Evolutionary conservation across 352 stramenopile genomes (phyloP).

Genomic region (Phytophthora foliorum): DNA sequence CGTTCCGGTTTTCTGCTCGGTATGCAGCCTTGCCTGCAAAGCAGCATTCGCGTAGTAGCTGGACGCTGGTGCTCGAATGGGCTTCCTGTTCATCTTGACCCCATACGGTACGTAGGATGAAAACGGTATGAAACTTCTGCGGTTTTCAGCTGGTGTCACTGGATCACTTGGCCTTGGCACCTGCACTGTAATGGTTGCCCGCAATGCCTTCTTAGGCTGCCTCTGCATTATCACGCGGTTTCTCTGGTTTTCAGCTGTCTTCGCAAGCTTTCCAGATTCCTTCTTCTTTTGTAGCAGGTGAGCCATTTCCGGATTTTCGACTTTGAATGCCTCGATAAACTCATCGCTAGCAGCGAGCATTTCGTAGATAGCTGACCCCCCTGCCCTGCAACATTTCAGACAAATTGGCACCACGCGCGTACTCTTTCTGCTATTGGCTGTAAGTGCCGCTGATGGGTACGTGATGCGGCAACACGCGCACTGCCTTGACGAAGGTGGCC

Average conservation of each 20-base stretch:
- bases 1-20: not conserved
- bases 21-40: not conserved
- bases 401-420: constrained; percentile 31
- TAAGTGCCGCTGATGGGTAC: constrained; percentile 24
- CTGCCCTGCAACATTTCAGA: constrained; percentile 16
- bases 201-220: not conserved
- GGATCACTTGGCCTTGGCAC: not conserved
- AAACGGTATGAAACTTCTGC: not conserved
- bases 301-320: constrained; percentile 26
- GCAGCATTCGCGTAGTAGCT: not conserved
- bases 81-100: constrained; percentile 7
- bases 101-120: not conserved
- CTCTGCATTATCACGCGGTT: constrained; percentile 1
- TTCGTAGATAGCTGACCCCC: constrained; percentile 30
- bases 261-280: not conserved
- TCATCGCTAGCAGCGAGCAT: constrained; percentile 30
- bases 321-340: constrained; percentile 30
- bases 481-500: constrained; percentile 13
- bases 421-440: constrained; percentile 28
- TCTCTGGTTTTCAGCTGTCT: not conserved
- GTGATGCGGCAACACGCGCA: constrained; percentile 37
- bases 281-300: constrained; percentile 15
- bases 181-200: not conserved
- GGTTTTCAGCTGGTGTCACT: not conserved
- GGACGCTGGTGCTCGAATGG: not conserved